These are phyloP conservation scores for Ceratobasidium sp. DNA, from an alignment of 1,284 basidiomycete genomes.

Conservation along the genomic window DNA sequence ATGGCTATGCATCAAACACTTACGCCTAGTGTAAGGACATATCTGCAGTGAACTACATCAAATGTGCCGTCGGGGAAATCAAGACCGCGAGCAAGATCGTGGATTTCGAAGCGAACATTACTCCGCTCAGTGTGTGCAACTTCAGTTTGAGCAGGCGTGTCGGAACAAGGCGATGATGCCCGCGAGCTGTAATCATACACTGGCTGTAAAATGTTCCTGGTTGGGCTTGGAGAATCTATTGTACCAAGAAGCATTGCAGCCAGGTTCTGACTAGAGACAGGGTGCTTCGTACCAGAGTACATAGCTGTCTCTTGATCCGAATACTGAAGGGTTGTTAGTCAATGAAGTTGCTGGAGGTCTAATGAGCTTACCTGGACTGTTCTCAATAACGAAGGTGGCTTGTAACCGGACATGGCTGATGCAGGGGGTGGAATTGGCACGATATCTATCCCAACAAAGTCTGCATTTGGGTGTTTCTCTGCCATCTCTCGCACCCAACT, in stretches of 20 bases:
- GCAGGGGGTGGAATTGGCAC: conserved; percentile 37
- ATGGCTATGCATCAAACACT: not conserved
- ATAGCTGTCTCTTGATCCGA: not conserved
- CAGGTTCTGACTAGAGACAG: conserved; percentile 9
- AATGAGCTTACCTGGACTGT: conserved; percentile 25
- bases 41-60: conserved; percentile 41
- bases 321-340: conserved; percentile 4
- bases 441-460: conserved; percentile 40
- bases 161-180: conserved; percentile 5
- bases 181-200: conserved; percentile 10
- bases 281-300: conserved; percentile 10
- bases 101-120: conserved; percentile 41
- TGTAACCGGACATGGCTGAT: conserved; percentile 18
- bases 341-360: not conserved
- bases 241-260: conserved; percentile 14
- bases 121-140: conserved; percentile 8
- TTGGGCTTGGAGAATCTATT: not conserved
- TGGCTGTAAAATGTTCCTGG: not conserved
- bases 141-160: not conserved
- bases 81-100: conserved; percentile 36
- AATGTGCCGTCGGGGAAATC: conserved; percentile 35
- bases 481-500: conserved; percentile 42
- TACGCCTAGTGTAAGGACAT: conserved; percentile 40
- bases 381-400: not conserved
- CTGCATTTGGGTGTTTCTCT: conserved; percentile 32